Percentiles rank a stretch among this genome's conserved stretches.
These are phyloP conservation scores for Kuraishia floccosa DNA, from an alignment of 805 yeast species.

Conservation along the genomic window DNA sequence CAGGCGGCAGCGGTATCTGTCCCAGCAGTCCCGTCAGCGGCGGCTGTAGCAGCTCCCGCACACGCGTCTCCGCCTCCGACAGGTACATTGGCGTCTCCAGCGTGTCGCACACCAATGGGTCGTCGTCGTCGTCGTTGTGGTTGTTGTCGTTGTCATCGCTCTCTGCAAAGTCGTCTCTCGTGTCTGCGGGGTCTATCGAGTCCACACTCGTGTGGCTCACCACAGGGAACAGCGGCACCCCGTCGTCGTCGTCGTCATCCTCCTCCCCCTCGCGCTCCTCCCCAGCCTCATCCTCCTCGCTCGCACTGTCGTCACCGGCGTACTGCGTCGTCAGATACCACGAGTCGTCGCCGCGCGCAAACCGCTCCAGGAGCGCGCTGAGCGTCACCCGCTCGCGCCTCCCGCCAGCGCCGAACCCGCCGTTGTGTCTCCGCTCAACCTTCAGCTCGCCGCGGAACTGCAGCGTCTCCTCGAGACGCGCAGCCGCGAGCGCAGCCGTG, in stretches of 20 bases:
- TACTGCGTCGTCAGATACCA: conserved; percentile 67
- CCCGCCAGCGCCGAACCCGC: conserved; percentile 63
- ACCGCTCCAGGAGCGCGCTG: conserved; percentile 29
- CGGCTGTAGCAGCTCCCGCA: conserved; percentile 43
- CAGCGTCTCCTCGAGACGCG: conserved; percentile 24
- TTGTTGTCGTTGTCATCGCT: conserved; percentile 16
- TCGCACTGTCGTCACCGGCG: conserved; percentile 25
- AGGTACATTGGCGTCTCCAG: background rate
- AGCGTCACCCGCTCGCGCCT: conserved; percentile 39
- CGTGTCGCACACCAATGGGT: too few relatives aligned
- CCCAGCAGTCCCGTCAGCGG: conserved; percentile 40
- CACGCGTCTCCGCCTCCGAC: conserved; percentile 26
- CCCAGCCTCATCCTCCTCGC: conserved; percentile 7
- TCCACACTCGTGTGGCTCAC: conserved; percentile 21
- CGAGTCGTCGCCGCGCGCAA: conserved; percentile 29
- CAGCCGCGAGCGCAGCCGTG: conserved; percentile 19
- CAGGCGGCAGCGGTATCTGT: conserved; percentile 28
- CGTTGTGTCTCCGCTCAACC: conserved; percentile 44
- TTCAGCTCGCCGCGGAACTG: conserved; percentile 21
- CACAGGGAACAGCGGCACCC: conserved; percentile 4
- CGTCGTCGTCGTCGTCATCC: conserved; percentile 11
- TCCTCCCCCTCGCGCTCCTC: conserved; percentile 13
- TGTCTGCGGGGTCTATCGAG: conserved; percentile 28
- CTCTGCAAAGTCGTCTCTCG: conserved; percentile 36
- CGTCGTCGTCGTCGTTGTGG: conserved; percentile 1